These are phyloP conservation scores for Penicillium longicatenatum DNA, from an alignment of 495 filamentous ascomycete genomes.

Conservation along the genomic window DNA sequence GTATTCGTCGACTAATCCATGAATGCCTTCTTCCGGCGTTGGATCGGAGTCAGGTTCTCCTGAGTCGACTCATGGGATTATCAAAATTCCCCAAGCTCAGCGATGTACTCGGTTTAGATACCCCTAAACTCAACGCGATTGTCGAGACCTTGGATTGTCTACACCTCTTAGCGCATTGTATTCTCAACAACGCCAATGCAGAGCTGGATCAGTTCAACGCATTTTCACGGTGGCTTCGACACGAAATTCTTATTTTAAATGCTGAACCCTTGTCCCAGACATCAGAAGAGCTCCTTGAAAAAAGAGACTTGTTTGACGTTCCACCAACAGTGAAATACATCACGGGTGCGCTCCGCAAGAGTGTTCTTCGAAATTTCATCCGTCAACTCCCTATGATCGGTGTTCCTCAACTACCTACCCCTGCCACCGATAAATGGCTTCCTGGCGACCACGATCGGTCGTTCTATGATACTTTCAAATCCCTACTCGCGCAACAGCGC, in stretches of 20 bases:
- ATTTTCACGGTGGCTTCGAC: conserved; percentile 83
- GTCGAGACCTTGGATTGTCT: conserved; percentile 76
- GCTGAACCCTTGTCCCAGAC: conserved; percentile 49
- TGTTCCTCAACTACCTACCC: conserved; percentile 26
- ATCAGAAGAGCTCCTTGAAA: conserved; percentile 49
- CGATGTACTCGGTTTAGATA: conserved; percentile 64
- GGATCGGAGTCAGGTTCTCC: conserved; percentile 78
- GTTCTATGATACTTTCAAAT: conserved; percentile 51
- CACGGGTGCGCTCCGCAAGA: conserved; percentile 51
- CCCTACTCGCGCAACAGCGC: conserved; percentile 36
- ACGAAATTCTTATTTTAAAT: conserved; percentile 71
- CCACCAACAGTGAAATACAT: conserved; percentile 54
- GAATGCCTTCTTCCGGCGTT: conserved; percentile 86
- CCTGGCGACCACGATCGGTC: conserved; percentile 45
- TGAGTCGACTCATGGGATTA: conserved; percentile 81
- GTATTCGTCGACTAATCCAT: conserved; percentile 74
- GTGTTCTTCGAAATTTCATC: conserved; percentile 47
- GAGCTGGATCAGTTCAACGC: conserved; percentile 76
- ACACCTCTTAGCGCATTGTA: conserved; percentile 69
- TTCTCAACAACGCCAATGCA: conserved; percentile 69
- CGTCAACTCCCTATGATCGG: conserved; percentile 46
- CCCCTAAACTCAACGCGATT: conserved; percentile 56
- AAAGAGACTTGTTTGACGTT: conserved; percentile 47
- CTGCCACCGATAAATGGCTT: conserved; percentile 37
- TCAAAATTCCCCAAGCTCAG: conserved; percentile 76